These are phyloP conservation scores for Ophiostoma montium DNA, from an alignment of 2,329 filamentous ascomycete genomes.

Conservation along the genomic window DNA sequence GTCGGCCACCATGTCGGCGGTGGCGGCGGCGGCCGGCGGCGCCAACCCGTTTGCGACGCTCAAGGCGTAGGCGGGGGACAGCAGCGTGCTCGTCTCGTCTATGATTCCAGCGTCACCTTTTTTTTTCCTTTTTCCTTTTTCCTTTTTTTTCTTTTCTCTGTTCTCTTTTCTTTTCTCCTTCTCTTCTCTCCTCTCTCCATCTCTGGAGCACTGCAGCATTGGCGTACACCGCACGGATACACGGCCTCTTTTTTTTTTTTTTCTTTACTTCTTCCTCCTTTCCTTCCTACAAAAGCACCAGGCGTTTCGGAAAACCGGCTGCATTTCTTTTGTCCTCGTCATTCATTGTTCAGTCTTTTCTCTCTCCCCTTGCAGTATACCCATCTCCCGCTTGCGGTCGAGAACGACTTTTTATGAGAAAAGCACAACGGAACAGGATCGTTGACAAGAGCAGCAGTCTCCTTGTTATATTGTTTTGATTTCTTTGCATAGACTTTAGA, in stretches of 20 bases:
- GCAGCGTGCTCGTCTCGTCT: background rate
- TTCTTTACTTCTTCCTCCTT: background rate
- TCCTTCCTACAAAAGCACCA: no score
- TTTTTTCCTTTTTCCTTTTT: background rate
- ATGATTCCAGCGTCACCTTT: no score
- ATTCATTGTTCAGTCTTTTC: background rate
- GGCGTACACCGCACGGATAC: background rate
- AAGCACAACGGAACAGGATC: no score
- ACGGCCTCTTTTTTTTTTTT: background rate
- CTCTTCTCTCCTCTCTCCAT: background rate
- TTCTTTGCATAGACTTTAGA: background rate
- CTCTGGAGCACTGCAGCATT: background rate
- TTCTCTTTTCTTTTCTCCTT: background rate
- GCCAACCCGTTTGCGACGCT: conserved; percentile 10
- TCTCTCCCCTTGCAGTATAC: background rate
- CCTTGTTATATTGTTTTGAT: background rate
- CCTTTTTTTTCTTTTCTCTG: background rate
- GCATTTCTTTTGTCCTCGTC: background rate
- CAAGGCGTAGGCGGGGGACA: background rate
- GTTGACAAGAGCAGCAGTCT: background rate
- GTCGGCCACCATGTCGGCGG: conserved; percentile 12
- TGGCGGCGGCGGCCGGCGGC: conserved; percentile 11
- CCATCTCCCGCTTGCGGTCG: no score
- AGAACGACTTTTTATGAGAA: background rate
- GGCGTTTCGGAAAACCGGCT: no score